Evolutionary conservation across 345 rosid species (phyloP), one percentile per base, ranked within the genome.

Genomic region (Eucalyptus melliodora): DNA sequence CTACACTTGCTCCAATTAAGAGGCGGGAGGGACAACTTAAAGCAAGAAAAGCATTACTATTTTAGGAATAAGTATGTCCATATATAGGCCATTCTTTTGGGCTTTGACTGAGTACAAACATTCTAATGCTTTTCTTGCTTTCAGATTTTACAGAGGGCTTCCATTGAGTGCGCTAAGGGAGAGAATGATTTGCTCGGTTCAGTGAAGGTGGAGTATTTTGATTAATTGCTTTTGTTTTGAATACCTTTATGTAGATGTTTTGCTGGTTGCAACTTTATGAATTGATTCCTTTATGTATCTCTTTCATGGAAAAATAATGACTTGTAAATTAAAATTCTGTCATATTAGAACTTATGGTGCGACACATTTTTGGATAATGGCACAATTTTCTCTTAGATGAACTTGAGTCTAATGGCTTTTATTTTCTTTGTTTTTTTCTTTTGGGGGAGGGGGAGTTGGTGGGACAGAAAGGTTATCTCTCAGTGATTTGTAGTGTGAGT

Each of bases 111-210:
- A 53, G 59, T 53, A 1, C 10, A 19, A 53, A 53, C 59, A 53
- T 53, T 53, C 5, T 53, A 21, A 53, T 53, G 24, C 11, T 53
- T 53, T 53, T 53, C 59, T 53, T 53, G 26, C 59, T 53, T 53
- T 53, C 0, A 53, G 1, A 53, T 53, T 53, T 53, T 19, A 19
- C 5, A 53, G 0, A 53, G 11, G 59, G 59, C 0, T 53, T 89
- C 95, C 90, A 90, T 89, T 83, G 97, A 97, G 90, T 90, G 87
- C 40, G 91, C 92, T 89, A 97, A 98, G 89, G 94, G 95, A 86
- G 23, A 53, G 26, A 98, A 93, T 92, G 99, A 96, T 92, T 94
- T 98, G 98, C 99, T 98, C 87, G 98, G 98, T 91, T 94, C 96
- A 30, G 97, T 98, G 82, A 98, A 98, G 98, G 99, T 98, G 91